Base-by-base conservation (phyloP, 345 rosid genomes). In the Linum usitatissimum region DNA sequence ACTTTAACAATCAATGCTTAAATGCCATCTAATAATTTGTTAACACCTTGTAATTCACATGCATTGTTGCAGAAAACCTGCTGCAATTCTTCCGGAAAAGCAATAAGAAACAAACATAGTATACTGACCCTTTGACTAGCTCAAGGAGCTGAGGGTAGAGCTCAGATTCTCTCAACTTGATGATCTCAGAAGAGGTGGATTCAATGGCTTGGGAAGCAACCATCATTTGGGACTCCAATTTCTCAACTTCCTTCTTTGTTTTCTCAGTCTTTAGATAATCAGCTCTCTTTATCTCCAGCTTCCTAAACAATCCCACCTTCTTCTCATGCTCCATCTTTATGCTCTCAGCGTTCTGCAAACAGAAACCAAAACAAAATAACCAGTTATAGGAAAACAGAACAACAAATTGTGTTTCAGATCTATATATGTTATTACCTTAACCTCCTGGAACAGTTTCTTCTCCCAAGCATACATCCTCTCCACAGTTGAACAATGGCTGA, bases 381-480 rank as follows among this genome's bases (percentile, higher is more conserved):
- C 60, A 23, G 34, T 10, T 45, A 10, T 23, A 23, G 15, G 34
- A 5, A 5, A 20, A 57, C 13, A 57, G 31, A 23, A 19, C 13
- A 19, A 18, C 21, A 57, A 23, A 21, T 18, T 51, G 18, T 17
- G 54, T 15, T 54, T 23, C 19, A 49, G 60, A 71, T 55, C 30
- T 65, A 60, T 45, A 13, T 42, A 45, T 45, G 15, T 0, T 34
- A 34, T 23, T 71, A 92, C 99, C 98, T 92, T 89, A 67, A 89
- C 98, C 61, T 92, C 98, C 68, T 78, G 81, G 78, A 70, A 89
- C 17, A 92, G 83, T 66, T 89, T 92, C 84, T 89, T 89, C 83
- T 89, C 98, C 98, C 98, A 92, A 56, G 97, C 95, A 71, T 81
- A 89, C 7, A 92, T 71, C 61, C 91, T 85, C 67, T 89, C 98